These are phyloP conservation scores for Mentha longifolia DNA, from an alignment of 257 asterid genomes.

Conservation along the genomic window DNA sequence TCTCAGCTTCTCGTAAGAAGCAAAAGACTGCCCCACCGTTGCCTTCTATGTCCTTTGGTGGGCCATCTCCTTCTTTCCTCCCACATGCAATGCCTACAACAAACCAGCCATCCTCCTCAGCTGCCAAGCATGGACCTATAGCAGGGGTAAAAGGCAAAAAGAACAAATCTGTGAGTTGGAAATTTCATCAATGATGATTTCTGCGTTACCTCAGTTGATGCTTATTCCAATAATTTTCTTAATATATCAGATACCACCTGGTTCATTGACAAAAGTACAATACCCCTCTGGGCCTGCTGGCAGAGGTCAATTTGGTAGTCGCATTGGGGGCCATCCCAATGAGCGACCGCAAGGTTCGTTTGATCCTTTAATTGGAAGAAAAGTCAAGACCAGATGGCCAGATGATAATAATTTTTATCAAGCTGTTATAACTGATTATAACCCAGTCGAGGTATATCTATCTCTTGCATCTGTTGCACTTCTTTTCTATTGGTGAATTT, in stretches of 20 bases:
- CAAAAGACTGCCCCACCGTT: slow-evolving; percentile 54
- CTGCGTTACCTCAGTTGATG: slow-evolving; percentile 18
- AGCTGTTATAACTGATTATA: slow-evolving; percentile 67
- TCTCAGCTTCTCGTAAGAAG: slow-evolving; percentile 77
- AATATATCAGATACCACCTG: slow-evolving; percentile 57
- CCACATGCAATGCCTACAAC: slow-evolving; percentile 46
- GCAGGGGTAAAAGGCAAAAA: slow-evolving; percentile 62
- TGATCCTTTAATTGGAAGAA: slow-evolving; percentile 65
- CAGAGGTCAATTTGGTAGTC: slow-evolving; percentile 74
- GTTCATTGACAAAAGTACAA: slow-evolving; percentile 64
- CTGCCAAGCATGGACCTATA: slow-evolving; percentile 65
- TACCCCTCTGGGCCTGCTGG: slow-evolving; percentile 69
- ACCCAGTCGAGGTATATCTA: slow-evolving; percentile 56
- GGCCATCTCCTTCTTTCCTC: slow-evolving; percentile 53
- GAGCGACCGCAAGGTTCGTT: slow-evolving; percentile 52
- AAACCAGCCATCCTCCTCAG: slow-evolving; percentile 71
- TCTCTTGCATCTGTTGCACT: slow-evolving; percentile 24
- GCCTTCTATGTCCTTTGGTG: slow-evolving; percentile 62
- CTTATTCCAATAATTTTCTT: slow-evolving; percentile 17
- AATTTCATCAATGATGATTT: slow-evolving; percentile 6
- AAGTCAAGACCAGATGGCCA: slow-evolving; percentile 83
- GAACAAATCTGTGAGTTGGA: slow-evolving; percentile 58
- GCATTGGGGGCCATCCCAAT: slow-evolving; percentile 49
- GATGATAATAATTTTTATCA: slow-evolving; percentile 80
- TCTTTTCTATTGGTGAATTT: slow-evolving; percentile 27